Conservation (phyloP, 345 rosid species). For the Conringia planisiliqua region DNA sequence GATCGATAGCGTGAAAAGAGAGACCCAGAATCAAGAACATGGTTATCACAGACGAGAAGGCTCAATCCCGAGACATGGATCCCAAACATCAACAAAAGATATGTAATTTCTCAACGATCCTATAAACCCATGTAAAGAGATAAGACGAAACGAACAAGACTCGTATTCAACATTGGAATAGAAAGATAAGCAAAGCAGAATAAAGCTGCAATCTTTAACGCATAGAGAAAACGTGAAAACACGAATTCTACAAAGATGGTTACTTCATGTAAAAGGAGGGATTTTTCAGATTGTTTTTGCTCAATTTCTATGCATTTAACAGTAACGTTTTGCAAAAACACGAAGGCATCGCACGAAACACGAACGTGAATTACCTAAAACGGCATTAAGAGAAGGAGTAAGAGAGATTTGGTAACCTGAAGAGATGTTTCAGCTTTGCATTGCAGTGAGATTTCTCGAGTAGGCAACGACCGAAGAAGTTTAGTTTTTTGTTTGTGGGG, state of each 20-base stretch:
- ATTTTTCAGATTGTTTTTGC: constrained; percentile 3
- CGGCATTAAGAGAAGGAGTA: neutral
- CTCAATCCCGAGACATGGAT: constrained; percentile 17
- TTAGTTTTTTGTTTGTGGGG: neutral
- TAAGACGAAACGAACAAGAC: constrained; percentile 9
- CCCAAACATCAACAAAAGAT: constrained; percentile 20
- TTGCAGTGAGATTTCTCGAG: constrained; percentile 16
- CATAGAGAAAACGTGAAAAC: constrained; percentile 34
- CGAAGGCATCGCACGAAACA: neutral
- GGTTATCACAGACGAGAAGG: neutral
- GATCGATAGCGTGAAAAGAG: neutral
- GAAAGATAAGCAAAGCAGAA: neutral
- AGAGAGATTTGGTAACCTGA: constrained; percentile 5
- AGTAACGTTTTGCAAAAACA: constrained; percentile 7
- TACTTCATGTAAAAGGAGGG: constrained; percentile 28
- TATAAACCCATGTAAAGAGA: constrained; percentile 24
- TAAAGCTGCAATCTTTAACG: constrained; percentile 12
- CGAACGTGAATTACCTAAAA: constrained; percentile 19
- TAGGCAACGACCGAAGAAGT: constrained; percentile 17
- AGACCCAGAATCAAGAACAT: constrained; percentile 25
- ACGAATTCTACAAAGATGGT: constrained; percentile 34
- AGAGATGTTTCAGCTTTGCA: constrained; percentile 21
- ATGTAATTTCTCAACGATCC: constrained; percentile 33
- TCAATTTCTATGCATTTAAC: constrained; percentile 10
- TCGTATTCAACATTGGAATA: constrained; percentile 20